Conservation (phyloP, 345 rosid species). For the Psidium friedrichsthalianum region DNA sequence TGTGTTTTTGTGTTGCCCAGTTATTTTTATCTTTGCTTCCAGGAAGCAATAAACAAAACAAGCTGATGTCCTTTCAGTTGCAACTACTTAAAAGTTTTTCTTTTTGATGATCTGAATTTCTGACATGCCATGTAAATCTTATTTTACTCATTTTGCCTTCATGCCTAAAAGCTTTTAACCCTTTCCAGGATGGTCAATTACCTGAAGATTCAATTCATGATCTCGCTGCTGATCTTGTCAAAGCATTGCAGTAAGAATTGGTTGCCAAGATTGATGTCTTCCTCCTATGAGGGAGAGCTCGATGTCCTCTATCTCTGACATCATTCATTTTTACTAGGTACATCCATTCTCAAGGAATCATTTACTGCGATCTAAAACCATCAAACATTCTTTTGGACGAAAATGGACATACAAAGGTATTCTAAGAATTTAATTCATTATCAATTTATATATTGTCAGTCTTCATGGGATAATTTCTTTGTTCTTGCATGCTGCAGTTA, state of each 20-base stretch:
- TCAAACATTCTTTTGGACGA: conserved; percentile 93
- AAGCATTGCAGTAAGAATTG: conserved; percentile 69
- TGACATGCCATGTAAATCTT: background rate
- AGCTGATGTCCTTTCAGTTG: background rate
- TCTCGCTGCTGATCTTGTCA: conserved; percentile 64
- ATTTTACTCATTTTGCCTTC: background rate
- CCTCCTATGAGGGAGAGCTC: background rate
- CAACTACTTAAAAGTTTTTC: background rate
- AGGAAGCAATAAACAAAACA: background rate
- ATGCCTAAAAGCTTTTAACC: background rate
- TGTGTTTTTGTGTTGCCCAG: background rate
- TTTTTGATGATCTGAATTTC: background rate
- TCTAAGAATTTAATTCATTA: background rate
- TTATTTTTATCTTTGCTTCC: background rate
- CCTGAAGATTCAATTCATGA: conserved; percentile 92
- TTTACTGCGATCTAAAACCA: conserved; percentile 92
- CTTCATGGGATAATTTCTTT: background rate
- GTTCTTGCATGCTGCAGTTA: conserved; percentile 45
- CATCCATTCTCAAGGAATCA: conserved; percentile 83
- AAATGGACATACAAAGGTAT: conserved; percentile 82
- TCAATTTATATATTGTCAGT: background rate
- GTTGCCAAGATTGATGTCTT: background rate
- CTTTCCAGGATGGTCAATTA: conserved; percentile 65
- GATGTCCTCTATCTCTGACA: conserved; percentile 1
- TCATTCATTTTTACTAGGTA: conserved; percentile 34